These are phyloP conservation scores for Chrysochromulina parva DNA, from an alignment of 78 protist genomes.

Conservation along the genomic window DNA sequence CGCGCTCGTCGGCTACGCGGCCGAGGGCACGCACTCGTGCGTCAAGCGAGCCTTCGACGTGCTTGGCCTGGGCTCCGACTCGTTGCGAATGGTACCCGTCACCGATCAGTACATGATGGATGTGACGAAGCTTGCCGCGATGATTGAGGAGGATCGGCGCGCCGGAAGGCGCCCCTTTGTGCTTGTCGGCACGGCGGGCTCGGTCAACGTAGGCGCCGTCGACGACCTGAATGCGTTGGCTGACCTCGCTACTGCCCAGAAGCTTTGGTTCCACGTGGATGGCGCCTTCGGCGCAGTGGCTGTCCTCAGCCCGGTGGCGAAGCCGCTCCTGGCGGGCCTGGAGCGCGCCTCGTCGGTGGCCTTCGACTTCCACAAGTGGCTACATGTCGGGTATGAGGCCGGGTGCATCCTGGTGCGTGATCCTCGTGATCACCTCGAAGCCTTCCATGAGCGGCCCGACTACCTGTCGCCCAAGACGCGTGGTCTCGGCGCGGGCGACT, in stretches of 20 bases:
- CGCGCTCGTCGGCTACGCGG: not conserved
- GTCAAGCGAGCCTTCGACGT: not conserved
- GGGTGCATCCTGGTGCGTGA: not conserved
- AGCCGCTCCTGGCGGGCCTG: not conserved
- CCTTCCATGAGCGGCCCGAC: not conserved
- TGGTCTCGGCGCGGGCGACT: not conserved
- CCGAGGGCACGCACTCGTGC: not conserved
- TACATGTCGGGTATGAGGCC: not conserved
- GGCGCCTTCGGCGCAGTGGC: conserved; percentile 24
- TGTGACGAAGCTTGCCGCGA: not conserved
- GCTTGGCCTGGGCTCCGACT: not conserved
- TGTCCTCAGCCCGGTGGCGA: not conserved
- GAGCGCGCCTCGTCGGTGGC: not conserved
- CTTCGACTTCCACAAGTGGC: conserved; percentile 26
- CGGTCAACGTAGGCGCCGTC: not conserved
- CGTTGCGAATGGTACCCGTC: not conserved
- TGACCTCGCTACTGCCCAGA: not conserved
- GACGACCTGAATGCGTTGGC: conserved; percentile 1
- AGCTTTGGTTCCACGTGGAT: conserved; percentile 33
- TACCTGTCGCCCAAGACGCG: not conserved
- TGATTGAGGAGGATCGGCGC: not conserved
- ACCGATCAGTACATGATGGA: not conserved
- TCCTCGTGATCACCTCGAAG: not conserved
- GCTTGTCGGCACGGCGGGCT: conserved; percentile 17
- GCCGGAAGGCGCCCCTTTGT: not conserved